phyloP scores from a whole-genome alignment of 1,284 basidiomycete genomes.

The Lentinus polychrous region DNA sequence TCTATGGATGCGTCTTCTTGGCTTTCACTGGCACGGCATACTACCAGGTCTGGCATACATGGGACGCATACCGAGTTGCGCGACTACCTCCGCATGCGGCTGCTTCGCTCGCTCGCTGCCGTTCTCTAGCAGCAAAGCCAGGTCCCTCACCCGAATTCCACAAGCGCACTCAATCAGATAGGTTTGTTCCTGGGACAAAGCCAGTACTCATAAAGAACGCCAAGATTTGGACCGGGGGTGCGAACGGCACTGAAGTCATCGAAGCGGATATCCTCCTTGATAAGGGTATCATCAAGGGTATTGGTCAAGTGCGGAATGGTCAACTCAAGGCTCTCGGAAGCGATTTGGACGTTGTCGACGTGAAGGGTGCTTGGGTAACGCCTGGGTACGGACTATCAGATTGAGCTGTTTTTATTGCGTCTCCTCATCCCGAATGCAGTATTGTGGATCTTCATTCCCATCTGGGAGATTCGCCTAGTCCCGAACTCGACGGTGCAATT shows the following conservation, averaged over 20 bases:
- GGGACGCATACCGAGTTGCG: not conserved
- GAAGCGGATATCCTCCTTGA: slow-evolving; percentile 31
- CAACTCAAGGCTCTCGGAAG: slow-evolving; percentile 11
- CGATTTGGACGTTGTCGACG: slow-evolving; percentile 21
- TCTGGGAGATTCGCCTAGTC: slow-evolving; percentile 41
- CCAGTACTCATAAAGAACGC: slow-evolving; percentile 43
- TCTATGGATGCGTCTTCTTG: not conserved
- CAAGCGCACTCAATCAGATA: slow-evolving; percentile 39
- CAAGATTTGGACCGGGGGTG: slow-evolving; percentile 48
- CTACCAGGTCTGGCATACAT: not conserved
- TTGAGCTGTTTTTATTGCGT: not conserved
- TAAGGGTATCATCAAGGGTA: slow-evolving; percentile 29
- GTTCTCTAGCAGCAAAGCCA: slow-evolving; percentile 22
- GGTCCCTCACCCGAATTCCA: slow-evolving; percentile 34
- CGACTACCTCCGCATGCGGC: slow-evolving; percentile 13
- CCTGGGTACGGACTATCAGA: slow-evolving; percentile 25
- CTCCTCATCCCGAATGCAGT: slow-evolving; percentile 15
- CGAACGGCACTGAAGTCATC: slow-evolving; percentile 26
- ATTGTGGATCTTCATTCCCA: slow-evolving; percentile 62
- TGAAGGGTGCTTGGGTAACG: slow-evolving; percentile 30
- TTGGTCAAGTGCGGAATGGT: slow-evolving; percentile 15
- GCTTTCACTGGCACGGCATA: not conserved
- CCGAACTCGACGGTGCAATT: slow-evolving; percentile 26
- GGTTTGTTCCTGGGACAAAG: slow-evolving; percentile 37
- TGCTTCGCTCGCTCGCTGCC: slow-evolving; percentile 21